Evolutionary conservation across 2,329 filamentous ascomycete genomes (phyloP), one percentile per base, ranked within the genome.

Genomic region (Monosporascus ibericus): DNA sequence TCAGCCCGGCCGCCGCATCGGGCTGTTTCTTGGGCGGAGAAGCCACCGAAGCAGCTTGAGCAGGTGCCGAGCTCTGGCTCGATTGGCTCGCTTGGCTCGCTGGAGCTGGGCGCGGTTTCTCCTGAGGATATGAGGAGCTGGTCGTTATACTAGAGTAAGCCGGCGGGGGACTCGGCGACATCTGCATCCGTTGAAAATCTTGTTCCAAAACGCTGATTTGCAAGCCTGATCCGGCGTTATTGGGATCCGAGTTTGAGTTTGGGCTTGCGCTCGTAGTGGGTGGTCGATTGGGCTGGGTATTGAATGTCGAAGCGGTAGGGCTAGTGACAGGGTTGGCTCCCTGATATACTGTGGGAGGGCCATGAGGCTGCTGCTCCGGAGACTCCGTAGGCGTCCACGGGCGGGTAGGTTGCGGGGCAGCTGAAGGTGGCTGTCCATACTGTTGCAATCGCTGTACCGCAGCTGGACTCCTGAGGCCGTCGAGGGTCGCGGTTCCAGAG

Each of bases 341-440:
- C 71, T 96, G 92, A 62, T 96, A 97, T 1, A 95, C 87, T 0
- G 88, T 91, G 1, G 92, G 91, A 30, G 91, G 91, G 0, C 92
- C 92, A 72, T 96, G 90, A 5, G 90, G 90, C 49, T 91, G 87
- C 56, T 86, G 86, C 34, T 90, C 91, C 1, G 92, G 91, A 52
- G 85, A 80, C 68, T 99, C 94, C 3, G 94, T 97, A 1, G 94
- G 94, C 9, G 92, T 97, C 94, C 92, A 97, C 30, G 92, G 92
- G 47, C 92, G 81, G 25, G 78, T 66, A 25, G 72, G 75, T 17
- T 72, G 73, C 44, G 72, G 69, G 34, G 69, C 66, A 36, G 74
- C 73, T 51, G 74, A 72, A 50, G 77, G 74, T 37, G 24, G 42
- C 15, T 78, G 74, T 22, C 78, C 81, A 67, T 96, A 96, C 54